Conservation (phyloP, 768 basidiomycete genomes). For the Pholiota microspora region DNA sequence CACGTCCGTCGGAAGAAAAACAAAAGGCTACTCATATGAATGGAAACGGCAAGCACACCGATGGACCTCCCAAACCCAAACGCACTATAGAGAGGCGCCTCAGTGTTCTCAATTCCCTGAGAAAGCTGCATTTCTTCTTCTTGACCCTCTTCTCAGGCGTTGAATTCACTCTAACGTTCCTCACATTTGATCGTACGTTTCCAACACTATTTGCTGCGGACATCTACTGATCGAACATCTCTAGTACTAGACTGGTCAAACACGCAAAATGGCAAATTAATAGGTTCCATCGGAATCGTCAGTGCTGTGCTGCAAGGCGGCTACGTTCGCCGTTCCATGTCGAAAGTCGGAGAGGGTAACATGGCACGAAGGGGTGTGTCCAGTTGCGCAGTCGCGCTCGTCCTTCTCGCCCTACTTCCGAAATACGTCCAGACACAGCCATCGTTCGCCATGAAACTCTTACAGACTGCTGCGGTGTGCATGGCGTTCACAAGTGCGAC, state of each 20-base stretch:
- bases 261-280: slow-evolving; percentile 81
- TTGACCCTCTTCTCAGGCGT: slow-evolving; percentile 90
- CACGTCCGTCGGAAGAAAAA: slow-evolving; percentile 17
- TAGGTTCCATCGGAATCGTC: slow-evolving; percentile 86
- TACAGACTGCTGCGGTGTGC: slow-evolving; percentile 74
- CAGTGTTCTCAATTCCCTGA: slow-evolving; percentile 53
- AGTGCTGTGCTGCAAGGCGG: slow-evolving; percentile 91
- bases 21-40: slow-evolving; percentile 21
- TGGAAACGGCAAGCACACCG: slow-evolving; percentile 11
- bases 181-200: slow-evolving; percentile 81
- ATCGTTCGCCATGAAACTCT: slow-evolving; percentile 45
- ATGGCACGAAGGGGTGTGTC: slow-evolving; percentile 83
- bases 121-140: slow-evolving; percentile 79
- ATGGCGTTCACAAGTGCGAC: slow-evolving; percentile 95
- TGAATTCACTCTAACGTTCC: slow-evolving; percentile 95
- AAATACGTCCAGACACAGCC: slow-evolving; percentile 41
- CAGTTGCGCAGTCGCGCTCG: slow-evolving; percentile 69
- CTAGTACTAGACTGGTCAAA: slow-evolving; percentile 89
- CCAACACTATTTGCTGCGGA: slow-evolving; percentile 2
- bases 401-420: slow-evolving; percentile 72
- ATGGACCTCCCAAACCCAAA: slow-evolving; percentile 27
- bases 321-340: slow-evolving; percentile 82
- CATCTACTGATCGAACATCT: neutral
- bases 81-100: slow-evolving; percentile 50
- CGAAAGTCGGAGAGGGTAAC: slow-evolving; percentile 72